phyloP scores from a whole-genome alignment of 306 rosid genomes.

The Gynostemma pentaphyllum region DNA sequence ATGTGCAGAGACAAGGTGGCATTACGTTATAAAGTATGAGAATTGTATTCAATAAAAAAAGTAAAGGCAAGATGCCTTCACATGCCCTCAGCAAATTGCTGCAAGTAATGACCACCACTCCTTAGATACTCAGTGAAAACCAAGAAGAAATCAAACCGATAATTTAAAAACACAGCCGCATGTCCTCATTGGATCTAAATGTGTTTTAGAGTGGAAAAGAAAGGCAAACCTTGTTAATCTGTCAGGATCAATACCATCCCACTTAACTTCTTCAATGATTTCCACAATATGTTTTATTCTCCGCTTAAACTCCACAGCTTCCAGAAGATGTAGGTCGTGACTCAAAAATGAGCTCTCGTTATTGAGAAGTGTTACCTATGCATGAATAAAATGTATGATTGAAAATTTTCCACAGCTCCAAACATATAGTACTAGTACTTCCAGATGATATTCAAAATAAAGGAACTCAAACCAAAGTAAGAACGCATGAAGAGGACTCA shows the following conservation, averaged over 20 bases:
- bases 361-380: constrained; percentile 45
- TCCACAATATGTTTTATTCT: constrained; percentile 78
- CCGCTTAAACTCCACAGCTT: constrained; percentile 71
- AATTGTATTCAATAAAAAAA: background rate
- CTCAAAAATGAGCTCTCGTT: constrained; percentile 69
- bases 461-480: background rate
- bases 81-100: background rate
- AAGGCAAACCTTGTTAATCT: constrained; percentile 57
- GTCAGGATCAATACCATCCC: constrained; percentile 84
- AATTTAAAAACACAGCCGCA: background rate
- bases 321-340: constrained; percentile 85
- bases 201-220: background rate
- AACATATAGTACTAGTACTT: background rate
- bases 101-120: background rate
- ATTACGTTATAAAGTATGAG: no score
- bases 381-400: constrained; percentile 13
- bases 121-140: background rate
- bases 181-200: background rate
- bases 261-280: constrained; percentile 68
- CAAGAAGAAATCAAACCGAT: background rate
- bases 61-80: background rate
- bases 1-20: no score
- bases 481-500: constrained; percentile 25
- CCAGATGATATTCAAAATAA: background rate
- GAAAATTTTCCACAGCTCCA: constrained; percentile 3